Conservation (phyloP, 176 grass and related monocot species). For the Musa schizocarpa region DNA sequence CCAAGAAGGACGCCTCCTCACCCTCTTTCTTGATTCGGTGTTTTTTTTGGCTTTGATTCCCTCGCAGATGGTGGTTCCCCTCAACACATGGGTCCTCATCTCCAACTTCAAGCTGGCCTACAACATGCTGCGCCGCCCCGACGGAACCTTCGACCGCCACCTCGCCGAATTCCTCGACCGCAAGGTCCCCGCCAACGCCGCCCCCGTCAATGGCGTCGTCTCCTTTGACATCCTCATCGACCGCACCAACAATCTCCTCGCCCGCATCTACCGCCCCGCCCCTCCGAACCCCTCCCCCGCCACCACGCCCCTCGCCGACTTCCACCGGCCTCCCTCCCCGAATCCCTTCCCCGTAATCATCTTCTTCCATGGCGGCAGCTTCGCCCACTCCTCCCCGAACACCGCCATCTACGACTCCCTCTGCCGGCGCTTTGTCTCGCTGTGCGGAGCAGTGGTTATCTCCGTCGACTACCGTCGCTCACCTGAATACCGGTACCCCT, state of each 20-base stretch:
- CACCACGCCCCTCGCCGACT: slow-evolving; percentile 43
- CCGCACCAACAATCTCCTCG: slow-evolving; percentile 41
- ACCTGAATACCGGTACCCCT: slow-evolving; percentile 77
- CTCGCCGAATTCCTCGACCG: slow-evolving; percentile 70
- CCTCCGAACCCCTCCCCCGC: slow-evolving; percentile 2
- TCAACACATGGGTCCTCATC: slow-evolving; percentile 84
- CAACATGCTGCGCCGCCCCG: slow-evolving; percentile 75
- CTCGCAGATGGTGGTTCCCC: slow-evolving; percentile 61
- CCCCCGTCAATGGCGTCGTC: slow-evolving; percentile 46
- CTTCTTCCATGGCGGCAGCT: slow-evolving; percentile 95
- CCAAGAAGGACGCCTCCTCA: neutral
- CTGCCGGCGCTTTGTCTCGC: slow-evolving; percentile 64
- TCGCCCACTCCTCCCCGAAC: slow-evolving; percentile 59
- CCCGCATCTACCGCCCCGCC: slow-evolving; percentile 66
- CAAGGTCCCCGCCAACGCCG: slow-evolving; percentile 43
- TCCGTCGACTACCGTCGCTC: slow-evolving; percentile 86
- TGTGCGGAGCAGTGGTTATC: slow-evolving; percentile 62
- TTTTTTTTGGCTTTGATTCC: neutral
- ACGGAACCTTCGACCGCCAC: slow-evolving; percentile 83
- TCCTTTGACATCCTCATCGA: slow-evolving; percentile 83
- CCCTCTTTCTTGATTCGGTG: slow-evolving; percentile 1
- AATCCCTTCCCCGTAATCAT: slow-evolving; percentile 83
- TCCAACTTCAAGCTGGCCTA: slow-evolving; percentile 93
- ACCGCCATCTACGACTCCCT: slow-evolving; percentile 69
- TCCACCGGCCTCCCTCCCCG: slow-evolving; percentile 31